Conservation (phyloP, 208 protist genomes). For the Acanthamoeba lenticulata region DNA sequence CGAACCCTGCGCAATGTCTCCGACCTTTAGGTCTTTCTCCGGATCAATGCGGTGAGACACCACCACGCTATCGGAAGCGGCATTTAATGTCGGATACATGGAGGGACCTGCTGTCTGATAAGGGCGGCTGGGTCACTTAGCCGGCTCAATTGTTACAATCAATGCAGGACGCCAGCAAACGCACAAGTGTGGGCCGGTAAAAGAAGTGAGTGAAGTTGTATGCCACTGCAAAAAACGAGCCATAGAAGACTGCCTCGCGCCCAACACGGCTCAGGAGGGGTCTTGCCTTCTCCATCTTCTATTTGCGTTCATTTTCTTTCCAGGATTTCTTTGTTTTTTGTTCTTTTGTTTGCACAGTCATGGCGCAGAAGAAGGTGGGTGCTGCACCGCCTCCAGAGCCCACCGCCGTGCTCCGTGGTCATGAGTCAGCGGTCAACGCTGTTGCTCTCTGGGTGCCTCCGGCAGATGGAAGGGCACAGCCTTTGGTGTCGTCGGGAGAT, state of each 20-base stretch:
- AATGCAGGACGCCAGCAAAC: too few relatives aligned
- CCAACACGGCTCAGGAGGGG: not conserved
- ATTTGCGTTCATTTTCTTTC: not conserved
- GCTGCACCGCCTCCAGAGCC: not conserved
- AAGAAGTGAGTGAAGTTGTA: too few relatives aligned
- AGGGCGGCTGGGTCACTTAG: too few relatives aligned
- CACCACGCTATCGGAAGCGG: not conserved
- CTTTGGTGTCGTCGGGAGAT: not conserved
- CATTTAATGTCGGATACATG: not conserved
- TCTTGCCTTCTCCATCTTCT: not conserved
- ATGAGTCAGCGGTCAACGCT: not conserved
- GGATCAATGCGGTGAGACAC: not conserved
- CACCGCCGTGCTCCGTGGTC: not conserved
- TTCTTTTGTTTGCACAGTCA: not conserved
- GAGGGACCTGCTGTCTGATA: not conserved
- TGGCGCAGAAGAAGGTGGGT: not conserved
- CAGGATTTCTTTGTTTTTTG: not conserved
- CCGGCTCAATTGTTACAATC: too few relatives aligned
- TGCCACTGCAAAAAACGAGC: not conserved
- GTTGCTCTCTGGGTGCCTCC: not conserved
- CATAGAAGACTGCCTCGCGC: too few relatives aligned
- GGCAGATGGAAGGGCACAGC: not conserved
- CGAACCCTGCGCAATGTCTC: too few relatives aligned
- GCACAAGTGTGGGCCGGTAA: too few relatives aligned
- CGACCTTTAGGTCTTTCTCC: not conserved